Evolutionary conservation across 2,329 filamentous ascomycete genomes (phyloP).

Genomic region (Neocucurbitaria cava): DNA sequence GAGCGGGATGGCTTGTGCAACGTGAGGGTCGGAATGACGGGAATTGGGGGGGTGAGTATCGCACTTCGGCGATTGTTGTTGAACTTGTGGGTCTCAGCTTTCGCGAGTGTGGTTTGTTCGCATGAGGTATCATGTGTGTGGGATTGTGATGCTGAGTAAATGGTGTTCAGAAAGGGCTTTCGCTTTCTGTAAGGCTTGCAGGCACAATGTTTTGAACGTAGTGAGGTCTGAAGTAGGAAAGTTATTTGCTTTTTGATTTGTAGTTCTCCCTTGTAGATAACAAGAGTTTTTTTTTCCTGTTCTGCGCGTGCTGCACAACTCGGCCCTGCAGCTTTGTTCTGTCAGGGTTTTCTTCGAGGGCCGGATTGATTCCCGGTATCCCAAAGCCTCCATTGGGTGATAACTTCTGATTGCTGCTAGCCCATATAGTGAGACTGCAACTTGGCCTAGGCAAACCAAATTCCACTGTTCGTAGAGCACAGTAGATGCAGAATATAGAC

Average conservation of each 20-base stretch:
- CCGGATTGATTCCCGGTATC: neutral
- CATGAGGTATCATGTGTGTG: neutral
- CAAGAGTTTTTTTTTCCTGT: neutral
- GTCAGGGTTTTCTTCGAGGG: neutral
- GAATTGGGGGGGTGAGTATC: too few relatives aligned
- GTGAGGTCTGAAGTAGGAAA: neutral
- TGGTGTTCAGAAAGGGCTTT: too few relatives aligned
- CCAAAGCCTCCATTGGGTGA: neutral
- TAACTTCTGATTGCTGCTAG: too few relatives aligned
- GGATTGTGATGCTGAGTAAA: neutral
- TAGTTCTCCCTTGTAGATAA: neutral
- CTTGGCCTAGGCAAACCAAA: neutral
- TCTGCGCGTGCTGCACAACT: neutral
- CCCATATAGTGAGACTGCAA: neutral
- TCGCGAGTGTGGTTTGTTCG: neutral
- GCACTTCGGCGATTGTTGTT: neutral
- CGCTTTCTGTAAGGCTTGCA: neutral
- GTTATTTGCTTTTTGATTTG: neutral
- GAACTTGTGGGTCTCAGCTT: neutral
- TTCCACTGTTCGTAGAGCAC: neutral
- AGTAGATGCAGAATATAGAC: neutral
- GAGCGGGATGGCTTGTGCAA: conserved; percentile 3
- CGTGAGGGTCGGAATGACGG: neutral
- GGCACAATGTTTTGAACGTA: too few relatives aligned
- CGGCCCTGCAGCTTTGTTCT: neutral